Evolutionary conservation across 768 basidiomycete species (phyloP), one percentile per base, ranked within the genome.

Genomic region (Russula virescens): DNA sequence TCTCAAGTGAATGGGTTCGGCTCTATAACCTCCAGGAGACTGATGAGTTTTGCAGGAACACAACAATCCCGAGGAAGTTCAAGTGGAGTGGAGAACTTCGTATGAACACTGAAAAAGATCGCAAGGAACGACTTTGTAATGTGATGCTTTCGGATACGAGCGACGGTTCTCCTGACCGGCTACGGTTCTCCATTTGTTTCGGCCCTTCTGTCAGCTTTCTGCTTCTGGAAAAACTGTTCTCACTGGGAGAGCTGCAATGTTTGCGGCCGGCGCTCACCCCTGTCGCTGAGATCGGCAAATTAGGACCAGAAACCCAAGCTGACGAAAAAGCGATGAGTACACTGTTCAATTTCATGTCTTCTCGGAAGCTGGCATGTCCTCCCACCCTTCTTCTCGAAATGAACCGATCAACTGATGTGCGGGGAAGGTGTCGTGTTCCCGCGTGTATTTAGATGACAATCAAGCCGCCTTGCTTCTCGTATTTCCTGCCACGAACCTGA

Each of bases 71-170:
- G 23, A 83, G 83, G 69, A 81, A 81, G 57, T 89, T 82, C 82
- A 83, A 77, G 65, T 89, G 88, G 88, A 73, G 77, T 42, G 87
- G 86, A 25, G 73, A 80, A 23, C 73, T 88, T 31, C 76, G 78
- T 58, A 75, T 81, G 23, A 75, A 74, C 26, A 71, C 72, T 2
- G 71, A 71, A 21, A 69, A 73, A 5, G 74, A 73, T 23, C 71
- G 73, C 25, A 70, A 75, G 28, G 77, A 83, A 58, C 72, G 72
- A 8, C 66, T 85, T 0, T 86, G 86, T 72, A 74, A 80, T 40
- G 77, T 82, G 34, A 70, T 69, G 2, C 72, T 89, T 48, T 71
- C 73, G 55, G 81, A 85, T 42, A 69, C 77, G 3, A 75, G 77
- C 11, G 77, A 80, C 26, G 73, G 73, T 16, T 68, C 72, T 21